These are phyloP conservation scores for Hyphopichia pseudoburtonii DNA, from an alignment of 1,139 yeast genomes.

Conservation along the genomic window DNA sequence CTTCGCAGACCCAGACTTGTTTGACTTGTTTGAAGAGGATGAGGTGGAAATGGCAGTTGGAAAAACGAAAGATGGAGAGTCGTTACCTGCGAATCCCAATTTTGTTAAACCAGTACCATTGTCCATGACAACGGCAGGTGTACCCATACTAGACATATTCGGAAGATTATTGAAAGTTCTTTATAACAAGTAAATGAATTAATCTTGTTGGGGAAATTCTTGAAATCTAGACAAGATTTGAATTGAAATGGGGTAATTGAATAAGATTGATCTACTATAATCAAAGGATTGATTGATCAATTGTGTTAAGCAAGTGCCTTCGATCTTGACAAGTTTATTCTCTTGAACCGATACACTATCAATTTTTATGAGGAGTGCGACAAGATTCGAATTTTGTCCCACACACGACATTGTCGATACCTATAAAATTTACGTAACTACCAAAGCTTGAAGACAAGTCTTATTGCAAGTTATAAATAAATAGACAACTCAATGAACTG, in stretches of 20 bases:
- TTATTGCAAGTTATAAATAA: too few species aligned
- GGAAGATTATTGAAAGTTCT: background rate
- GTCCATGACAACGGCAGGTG: constrained; percentile 97
- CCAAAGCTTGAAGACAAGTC: too few species aligned
- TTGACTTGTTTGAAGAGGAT: constrained; percentile 36
- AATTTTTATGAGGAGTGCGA: background rate
- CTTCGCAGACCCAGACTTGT: constrained; percentile 36
- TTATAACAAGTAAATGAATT: too few species aligned
- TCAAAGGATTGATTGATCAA: too few species aligned
- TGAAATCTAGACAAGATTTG: too few species aligned
- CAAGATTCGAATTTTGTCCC: too few species aligned
- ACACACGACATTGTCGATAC: too few species aligned
- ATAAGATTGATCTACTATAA: too few species aligned
- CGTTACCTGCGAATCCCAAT: constrained; percentile 98
- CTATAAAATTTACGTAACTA: too few species aligned
- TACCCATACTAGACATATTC: constrained; percentile 62
- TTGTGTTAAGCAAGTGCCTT: too few species aligned
- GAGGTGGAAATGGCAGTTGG: constrained; percentile 97
- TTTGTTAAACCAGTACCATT: constrained; percentile 98
- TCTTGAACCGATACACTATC: background rate
- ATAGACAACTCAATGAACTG: too few species aligned
- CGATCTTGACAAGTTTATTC: background rate
- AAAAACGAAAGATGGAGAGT: constrained; percentile 93
- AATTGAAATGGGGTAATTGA: background rate
- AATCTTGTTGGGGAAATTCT: too few species aligned